These are phyloP conservation scores for Brassica juncea DNA, from an alignment of 345 rosid species.

Conservation along the genomic window DNA sequence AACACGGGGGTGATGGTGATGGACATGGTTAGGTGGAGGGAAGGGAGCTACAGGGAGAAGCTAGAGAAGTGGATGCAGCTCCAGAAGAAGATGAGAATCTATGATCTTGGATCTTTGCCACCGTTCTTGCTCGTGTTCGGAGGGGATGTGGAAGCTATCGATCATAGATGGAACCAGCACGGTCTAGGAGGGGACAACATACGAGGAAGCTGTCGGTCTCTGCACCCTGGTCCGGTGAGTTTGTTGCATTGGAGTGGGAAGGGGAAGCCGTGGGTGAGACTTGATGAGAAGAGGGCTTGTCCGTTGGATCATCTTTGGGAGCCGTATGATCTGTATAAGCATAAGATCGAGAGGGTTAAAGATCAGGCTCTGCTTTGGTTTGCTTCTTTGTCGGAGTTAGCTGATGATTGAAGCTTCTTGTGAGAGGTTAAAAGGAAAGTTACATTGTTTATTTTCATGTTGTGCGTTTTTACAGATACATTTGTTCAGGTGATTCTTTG, in stretches of 20 bases:
- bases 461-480: constrained; percentile 14
- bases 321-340: constrained; percentile 70
- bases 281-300: constrained; percentile 74
- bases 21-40: constrained; percentile 85
- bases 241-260: constrained; percentile 99
- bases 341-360: constrained; percentile 36
- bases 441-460: constrained; percentile 16
- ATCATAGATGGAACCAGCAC: constrained; percentile 96
- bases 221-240: constrained; percentile 93
- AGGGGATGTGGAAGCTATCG: constrained; percentile 76
- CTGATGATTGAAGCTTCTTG: constrained; percentile 41
- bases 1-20: constrained; percentile 99
- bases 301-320: constrained; percentile 80
- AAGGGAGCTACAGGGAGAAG: constrained; percentile 65
- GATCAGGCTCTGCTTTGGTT: constrained; percentile 40
- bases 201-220: constrained; percentile 74
- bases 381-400: constrained; percentile 34
- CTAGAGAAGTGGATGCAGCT: constrained; percentile 88
- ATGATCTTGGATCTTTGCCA: constrained; percentile 91
- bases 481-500: constrained; percentile 40
- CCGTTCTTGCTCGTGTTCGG: constrained; percentile 87
- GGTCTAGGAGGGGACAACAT: constrained; percentile 95
- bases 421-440: constrained; percentile 22
- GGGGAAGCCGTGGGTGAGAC: constrained; percentile 96
- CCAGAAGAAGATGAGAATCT: constrained; percentile 73